Evolutionary conservation across 768 basidiomycete genomes (phyloP).

Genomic region (Crepidotus variabilis): DNA sequence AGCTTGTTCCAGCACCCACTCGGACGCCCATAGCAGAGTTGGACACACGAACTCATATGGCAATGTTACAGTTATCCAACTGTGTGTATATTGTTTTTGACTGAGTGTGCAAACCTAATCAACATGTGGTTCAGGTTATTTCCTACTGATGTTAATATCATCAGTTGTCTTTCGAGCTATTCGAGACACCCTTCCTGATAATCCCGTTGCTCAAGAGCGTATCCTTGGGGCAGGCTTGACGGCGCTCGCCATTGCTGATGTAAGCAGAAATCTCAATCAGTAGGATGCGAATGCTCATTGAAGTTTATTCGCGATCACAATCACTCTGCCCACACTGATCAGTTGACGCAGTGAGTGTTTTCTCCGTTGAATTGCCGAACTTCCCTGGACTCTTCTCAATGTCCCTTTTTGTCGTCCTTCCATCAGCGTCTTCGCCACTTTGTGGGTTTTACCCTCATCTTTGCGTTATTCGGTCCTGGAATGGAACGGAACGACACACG

Average conservation of each 20-base stretch:
- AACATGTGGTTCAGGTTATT: slow-evolving; percentile 24
- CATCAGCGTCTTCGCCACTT: slow-evolving; percentile 52
- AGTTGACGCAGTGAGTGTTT: slow-evolving; percentile 62
- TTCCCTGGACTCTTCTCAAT: slow-evolving; percentile 1
- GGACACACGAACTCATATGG: slow-evolving; percentile 54
- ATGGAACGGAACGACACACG: slow-evolving; percentile 77
- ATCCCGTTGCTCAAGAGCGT: slow-evolving; percentile 64
- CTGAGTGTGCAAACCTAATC: slow-evolving; percentile 6
- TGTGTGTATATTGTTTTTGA: slow-evolving; percentile 33
- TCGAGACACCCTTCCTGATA: slow-evolving; percentile 53
- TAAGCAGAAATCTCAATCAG: slow-evolving; percentile 28
- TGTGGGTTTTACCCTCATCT: slow-evolving; percentile 53
- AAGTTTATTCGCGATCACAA: too few species aligned
- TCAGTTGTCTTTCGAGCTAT: slow-evolving; percentile 68
- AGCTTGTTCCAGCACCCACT: slow-evolving; percentile 51
- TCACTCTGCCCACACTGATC: too few species aligned
- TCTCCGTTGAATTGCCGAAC: background rate
- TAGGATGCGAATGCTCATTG: background rate
- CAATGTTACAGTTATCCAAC: slow-evolving; percentile 65
- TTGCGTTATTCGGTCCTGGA: slow-evolving; percentile 42
- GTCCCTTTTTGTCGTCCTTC: slow-evolving; percentile 7
- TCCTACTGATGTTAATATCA: slow-evolving; percentile 46
- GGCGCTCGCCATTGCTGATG: slow-evolving; percentile 72
- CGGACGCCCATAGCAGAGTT: slow-evolving; percentile 27
- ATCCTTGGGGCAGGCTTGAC: slow-evolving; percentile 64